Conservation (phyloP, 176 grass and related monocot species). For the Paspalum vaginatum region DNA sequence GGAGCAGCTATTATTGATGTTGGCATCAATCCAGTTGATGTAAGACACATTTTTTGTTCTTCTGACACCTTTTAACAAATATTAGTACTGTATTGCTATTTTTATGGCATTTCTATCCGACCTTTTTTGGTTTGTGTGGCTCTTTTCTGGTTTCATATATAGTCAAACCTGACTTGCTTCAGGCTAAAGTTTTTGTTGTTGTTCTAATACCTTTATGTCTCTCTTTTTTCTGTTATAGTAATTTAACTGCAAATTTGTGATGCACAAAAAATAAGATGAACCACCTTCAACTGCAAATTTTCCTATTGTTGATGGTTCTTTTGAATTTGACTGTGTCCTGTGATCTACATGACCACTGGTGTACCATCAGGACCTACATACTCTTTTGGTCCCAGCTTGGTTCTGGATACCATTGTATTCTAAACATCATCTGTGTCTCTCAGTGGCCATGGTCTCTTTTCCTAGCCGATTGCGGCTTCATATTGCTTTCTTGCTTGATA, state of each 20-base stretch:
- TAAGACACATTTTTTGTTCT: slow-evolving; percentile 47
- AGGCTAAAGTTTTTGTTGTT: background rate
- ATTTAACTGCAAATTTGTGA: background rate
- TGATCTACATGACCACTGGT: background rate
- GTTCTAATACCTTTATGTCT: background rate
- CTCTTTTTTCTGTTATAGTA: background rate
- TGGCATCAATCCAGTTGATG: slow-evolving; percentile 95
- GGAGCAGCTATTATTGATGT: slow-evolving; percentile 93
- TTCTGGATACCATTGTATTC: background rate
- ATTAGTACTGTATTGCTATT: background rate
- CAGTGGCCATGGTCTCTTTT: background rate
- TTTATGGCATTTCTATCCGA: background rate
- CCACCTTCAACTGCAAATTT: background rate
- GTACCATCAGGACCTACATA: background rate
- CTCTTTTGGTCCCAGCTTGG: slow-evolving; percentile 1
- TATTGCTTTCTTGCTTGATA: background rate
- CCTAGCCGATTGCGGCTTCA: background rate
- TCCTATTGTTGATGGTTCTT: background rate
- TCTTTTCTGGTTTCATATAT: background rate
- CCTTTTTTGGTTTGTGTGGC: background rate
- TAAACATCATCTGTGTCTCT: background rate
- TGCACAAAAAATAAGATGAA: background rate
- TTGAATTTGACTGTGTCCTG: background rate
- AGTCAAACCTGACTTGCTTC: background rate
- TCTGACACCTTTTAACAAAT: background rate